These are phyloP conservation scores for Triangularia setosa DNA, from an alignment of 2,329 filamentous ascomycete genomes.

Conservation along the genomic window DNA sequence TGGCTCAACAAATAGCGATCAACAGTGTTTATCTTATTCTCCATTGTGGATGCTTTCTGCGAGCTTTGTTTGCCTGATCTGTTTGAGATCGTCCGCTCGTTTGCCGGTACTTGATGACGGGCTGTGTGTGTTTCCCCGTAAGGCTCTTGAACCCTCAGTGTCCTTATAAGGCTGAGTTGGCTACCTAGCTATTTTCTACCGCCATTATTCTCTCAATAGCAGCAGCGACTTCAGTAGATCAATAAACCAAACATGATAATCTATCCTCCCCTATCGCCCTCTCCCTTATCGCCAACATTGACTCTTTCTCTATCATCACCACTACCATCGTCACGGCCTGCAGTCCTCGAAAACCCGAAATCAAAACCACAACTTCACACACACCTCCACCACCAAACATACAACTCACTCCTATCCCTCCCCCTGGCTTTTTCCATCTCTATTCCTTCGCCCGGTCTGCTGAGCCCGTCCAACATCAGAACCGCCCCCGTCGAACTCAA, in stretches of 20 bases:
- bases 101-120: neutral
- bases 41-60: neutral
- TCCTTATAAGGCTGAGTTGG: neutral
- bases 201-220: neutral
- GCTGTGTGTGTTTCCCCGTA: neutral
- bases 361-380: conserved; percentile 27
- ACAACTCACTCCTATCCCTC: conserved; percentile 27
- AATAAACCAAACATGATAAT: neutral
- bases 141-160: neutral
- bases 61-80: neutral
- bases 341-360: neutral
- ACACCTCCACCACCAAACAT: conserved; percentile 30
- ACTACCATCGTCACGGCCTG: neutral
- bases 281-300: neutral
- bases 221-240: neutral
- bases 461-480: neutral
- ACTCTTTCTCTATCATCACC: neutral
- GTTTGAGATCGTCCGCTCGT: neutral
- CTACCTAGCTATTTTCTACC: neutral
- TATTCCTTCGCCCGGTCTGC: neutral
- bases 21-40: neutral
- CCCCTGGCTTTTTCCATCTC: conserved; percentile 27
- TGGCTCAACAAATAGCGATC: neutral
- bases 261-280: neutral
- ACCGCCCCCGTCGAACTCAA: conserved; percentile 25